These are phyloP conservation scores for Paradendryphiella salina DNA, from an alignment of 2,329 filamentous ascomycete species.

Conservation along the genomic window DNA sequence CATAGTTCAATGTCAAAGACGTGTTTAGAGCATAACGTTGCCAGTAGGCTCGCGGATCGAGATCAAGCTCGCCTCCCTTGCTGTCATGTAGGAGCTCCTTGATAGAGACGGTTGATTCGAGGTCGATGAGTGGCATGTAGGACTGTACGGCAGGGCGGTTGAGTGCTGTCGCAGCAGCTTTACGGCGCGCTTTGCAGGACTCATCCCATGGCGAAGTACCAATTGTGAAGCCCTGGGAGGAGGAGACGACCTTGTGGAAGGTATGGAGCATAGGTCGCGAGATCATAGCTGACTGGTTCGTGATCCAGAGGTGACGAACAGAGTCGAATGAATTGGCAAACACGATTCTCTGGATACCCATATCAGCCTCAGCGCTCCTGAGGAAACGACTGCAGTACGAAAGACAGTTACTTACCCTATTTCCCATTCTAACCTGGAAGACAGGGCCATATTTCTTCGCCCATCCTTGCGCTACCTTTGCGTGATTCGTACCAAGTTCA, in stretches of 20 bases:
- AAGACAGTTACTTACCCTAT: slow-evolving; percentile 54
- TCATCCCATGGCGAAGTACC: slow-evolving; percentile 85
- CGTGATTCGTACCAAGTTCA: slow-evolving; percentile 53
- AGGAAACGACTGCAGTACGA: not conserved
- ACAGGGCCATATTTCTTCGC: slow-evolving; percentile 55
- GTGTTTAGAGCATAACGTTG: slow-evolving; percentile 77
- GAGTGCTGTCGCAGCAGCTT: slow-evolving; percentile 76
- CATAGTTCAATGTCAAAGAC: slow-evolving; percentile 77
- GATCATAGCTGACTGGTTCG: slow-evolving; percentile 75
- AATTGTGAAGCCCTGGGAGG: slow-evolving; percentile 77
- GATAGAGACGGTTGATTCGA: slow-evolving; percentile 72
- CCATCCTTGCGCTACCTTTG: slow-evolving; percentile 52
- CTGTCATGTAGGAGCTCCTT: slow-evolving; percentile 70
- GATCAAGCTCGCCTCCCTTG: slow-evolving; percentile 62
- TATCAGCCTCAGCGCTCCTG: slow-evolving; percentile 5
- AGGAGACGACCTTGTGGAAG: slow-evolving; percentile 77
- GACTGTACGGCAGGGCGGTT: slow-evolving; percentile 75
- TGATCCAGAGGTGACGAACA: slow-evolving; percentile 75
- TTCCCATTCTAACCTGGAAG: slow-evolving; percentile 63
- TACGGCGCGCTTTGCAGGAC: slow-evolving; percentile 74
- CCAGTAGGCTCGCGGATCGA: slow-evolving; percentile 74
- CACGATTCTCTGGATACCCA: slow-evolving; percentile 61
- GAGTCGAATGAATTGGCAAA: slow-evolving; percentile 79
- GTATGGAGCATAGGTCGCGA: slow-evolving; percentile 79
- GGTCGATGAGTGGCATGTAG: slow-evolving; percentile 81